Percentiles rank a stretch among this genome's conserved stretches.
Conservation (phyloP, 78 protist species). For the Chrysochromulina tobinii region DNA sequence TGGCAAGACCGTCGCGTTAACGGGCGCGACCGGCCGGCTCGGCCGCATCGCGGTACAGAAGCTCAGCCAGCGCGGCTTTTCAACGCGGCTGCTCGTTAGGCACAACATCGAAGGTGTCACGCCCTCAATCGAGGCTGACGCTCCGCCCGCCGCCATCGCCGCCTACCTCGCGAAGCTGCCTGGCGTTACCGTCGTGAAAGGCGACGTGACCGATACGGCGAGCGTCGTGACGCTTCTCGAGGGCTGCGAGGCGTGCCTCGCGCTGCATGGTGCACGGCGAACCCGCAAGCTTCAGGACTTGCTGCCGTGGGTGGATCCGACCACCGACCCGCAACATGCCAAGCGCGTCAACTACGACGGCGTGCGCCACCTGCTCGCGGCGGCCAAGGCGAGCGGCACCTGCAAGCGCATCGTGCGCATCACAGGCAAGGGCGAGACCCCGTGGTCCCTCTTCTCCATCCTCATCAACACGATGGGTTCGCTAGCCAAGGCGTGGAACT, state of each 20-base stretch:
- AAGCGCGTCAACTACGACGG: background rate
- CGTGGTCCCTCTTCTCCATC: background rate
- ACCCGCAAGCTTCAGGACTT: background rate
- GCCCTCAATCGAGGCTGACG: background rate
- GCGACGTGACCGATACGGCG: background rate
- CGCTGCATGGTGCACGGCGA: background rate
- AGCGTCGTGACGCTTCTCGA: background rate
- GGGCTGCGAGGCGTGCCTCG: background rate
- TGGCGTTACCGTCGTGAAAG: background rate
- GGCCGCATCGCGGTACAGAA: background rate
- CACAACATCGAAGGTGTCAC: background rate
- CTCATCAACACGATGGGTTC: background rate
- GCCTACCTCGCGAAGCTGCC: background rate
- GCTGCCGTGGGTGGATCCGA: background rate
- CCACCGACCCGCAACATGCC: background rate
- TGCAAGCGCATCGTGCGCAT: background rate
- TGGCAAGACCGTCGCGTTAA: background rate
- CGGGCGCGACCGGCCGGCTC: background rate
- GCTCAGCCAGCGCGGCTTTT: background rate
- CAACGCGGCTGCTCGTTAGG: background rate
- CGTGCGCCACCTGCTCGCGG: background rate
- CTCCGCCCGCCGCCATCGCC: background rate
- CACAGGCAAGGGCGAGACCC: background rate
- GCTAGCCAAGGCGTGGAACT: background rate
- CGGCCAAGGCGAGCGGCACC: background rate